Evolutionary conservation across 1,284 basidiomycete species (phyloP), one percentile per base, ranked within the genome.

Genomic region (Ustilago curta): DNA sequence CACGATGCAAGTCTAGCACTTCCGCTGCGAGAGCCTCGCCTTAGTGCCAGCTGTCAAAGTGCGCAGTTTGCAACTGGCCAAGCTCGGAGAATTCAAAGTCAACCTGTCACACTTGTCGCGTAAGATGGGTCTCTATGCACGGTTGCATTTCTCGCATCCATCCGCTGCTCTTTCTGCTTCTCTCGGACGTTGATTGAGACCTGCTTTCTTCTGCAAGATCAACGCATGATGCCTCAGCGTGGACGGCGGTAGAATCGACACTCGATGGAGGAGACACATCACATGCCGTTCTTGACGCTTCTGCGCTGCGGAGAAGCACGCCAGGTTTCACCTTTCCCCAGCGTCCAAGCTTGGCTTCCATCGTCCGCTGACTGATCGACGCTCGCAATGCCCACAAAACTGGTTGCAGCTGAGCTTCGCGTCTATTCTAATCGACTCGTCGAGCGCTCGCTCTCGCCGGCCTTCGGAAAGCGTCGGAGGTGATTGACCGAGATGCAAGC

Each of bases 211-310:
- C 25, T 49, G 21, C 45, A 31, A 54, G 44, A 61, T 42, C 31
- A 39, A 49, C 59, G 25, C 12, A 7, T n/a, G n/a, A 32, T n/a
- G 42, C 49, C 40, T 35, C 25, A 12, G 29, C 35, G 35, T 37
- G 14, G 12, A 37, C 18, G 29, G 47, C 37, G 11, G 37, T 8
- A 44, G 19, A 5, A 19, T n/a, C 18, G 60, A 49, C 42, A 44
- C 25, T 53, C 51, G 45, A 59, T 21, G 32, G 44, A 37, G 32
- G 52, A 32, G 47, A 25, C 39, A 66, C 53, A 39, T 67, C 64
- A 57, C 64, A 67, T 67, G 52, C 53, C 64, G 12, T 56, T 60
- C 64, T 47, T 14, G 35, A 12, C 35, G 16, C 35, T 37, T 37
- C 4, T 37, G 14, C 35, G 35, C 35, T 4, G 35, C 35, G 14